Evolutionary conservation across 768 basidiomycete genomes (phyloP), one percentile per base, ranked within the genome.

Genomic region (Rhodotorula graminis): DNA sequence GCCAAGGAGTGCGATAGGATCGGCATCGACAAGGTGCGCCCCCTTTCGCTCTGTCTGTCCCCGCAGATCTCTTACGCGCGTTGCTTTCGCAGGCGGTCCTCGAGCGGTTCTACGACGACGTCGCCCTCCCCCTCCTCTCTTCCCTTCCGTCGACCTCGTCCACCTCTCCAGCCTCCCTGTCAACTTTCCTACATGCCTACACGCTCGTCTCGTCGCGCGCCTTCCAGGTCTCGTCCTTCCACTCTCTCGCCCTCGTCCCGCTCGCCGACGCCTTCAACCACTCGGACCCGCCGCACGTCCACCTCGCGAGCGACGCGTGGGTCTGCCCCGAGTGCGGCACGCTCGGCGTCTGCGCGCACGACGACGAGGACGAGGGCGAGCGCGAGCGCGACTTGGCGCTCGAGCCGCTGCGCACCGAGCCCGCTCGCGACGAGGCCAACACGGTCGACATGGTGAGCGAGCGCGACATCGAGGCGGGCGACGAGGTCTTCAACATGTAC

Each of bases 211-310:
- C 88, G 7, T 89, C 91, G 9, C 85, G 92, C 52, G 89, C 91
- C 7, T 94, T 94, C 81, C 83, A 90, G 70, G 86, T 92, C 71
- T 92, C 94, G 80, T 15, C n/a, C 10, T 93, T 87, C 78, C 91
- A 92, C 79, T 87, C 87, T 12, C 82, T 93, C 27, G 85, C 89
- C 2, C 89, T 95, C 85, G 90, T 92, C 29, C 91, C 92, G 9
- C 85, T 92, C 73, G 90, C 90, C 46, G 92, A 93, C 82, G 85
- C 80, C 27, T 79, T 80, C 76, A 79, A 81, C 65, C 80, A 90
- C 88, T 88, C 85, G 27, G 29, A 40, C 46, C 46, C 44, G 21
- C 58, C 67, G 47, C 29, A 70, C 52, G 74, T 69, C 14, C 64
- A 72, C 16, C 60, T 75, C 46, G 70, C 42, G 11, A 40, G 44